Evolutionary conservation across 768 basidiomycete genomes (phyloP).

Genomic region (Leucocoprinus birnbaumii): DNA sequence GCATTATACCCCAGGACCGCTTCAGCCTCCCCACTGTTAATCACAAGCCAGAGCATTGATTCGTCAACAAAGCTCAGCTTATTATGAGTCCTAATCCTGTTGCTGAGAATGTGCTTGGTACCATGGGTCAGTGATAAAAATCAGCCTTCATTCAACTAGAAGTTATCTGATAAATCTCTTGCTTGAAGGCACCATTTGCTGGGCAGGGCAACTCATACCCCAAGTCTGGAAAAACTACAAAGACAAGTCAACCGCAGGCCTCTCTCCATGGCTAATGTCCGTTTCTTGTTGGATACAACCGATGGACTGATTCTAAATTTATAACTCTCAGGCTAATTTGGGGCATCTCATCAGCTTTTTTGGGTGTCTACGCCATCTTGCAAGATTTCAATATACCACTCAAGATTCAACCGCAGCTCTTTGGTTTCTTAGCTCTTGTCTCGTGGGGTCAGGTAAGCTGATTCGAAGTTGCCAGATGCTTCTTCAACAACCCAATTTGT

Average conservation of each 20-base stretch:
- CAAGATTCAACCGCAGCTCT: slow-evolving; percentile 64
- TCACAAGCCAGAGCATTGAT: no score
- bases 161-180: not conserved
- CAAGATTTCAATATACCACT: slow-evolving; percentile 72
- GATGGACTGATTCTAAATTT: not conserved
- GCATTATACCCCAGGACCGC: no score
- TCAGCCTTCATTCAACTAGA: not conserved
- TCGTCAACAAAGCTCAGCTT: no score
- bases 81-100: slow-evolving; percentile 46
- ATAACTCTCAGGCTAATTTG: slow-evolving; percentile 48
- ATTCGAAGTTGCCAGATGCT: no score
- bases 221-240: slow-evolving; percentile 75
- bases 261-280: slow-evolving; percentile 68
- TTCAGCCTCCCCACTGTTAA: no score
- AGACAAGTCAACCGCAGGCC: slow-evolving; percentile 62
- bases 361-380: slow-evolving; percentile 67
- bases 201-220: slow-evolving; percentile 67
- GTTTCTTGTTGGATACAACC: slow-evolving; percentile 14
- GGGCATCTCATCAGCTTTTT: slow-evolving; percentile 54
- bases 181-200: slow-evolving; percentile 58
- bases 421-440: slow-evolving; percentile 55
- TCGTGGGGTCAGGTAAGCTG: slow-evolving; percentile 69
- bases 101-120: slow-evolving; percentile 69
- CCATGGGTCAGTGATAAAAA: slow-evolving; percentile 47
- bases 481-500: no score